phyloP scores from a whole-genome alignment of 2,329 filamentous ascomycete genomes.

The Exophiala spinifera region DNA sequence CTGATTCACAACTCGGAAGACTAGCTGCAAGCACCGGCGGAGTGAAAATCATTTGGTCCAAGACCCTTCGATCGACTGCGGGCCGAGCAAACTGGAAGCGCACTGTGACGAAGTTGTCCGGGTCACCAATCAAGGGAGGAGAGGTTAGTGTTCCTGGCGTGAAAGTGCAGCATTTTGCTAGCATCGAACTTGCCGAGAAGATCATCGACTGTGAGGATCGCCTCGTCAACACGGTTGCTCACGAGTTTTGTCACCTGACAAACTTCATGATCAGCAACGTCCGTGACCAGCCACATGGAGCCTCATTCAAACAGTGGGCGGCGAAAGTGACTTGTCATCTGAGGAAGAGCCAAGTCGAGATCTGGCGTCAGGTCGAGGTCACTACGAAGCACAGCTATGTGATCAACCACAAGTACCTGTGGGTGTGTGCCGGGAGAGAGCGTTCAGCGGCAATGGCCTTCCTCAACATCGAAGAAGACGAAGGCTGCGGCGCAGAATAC shows the following conservation, averaged over 20 bases:
- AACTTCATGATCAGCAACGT: constrained; percentile 84
- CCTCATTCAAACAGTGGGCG: constrained; percentile 75
- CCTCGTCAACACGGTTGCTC: constrained; percentile 85
- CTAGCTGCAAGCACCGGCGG: constrained; percentile 55
- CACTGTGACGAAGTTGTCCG: constrained; percentile 47
- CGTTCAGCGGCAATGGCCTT: constrained; percentile 18
- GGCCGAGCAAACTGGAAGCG: constrained; percentile 68
- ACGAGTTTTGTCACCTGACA: constrained; percentile 92
- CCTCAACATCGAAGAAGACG: constrained; percentile 20
- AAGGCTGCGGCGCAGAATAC: constrained; percentile 65
- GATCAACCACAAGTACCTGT: constrained; percentile 90
- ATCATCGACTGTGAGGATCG: constrained; percentile 75
- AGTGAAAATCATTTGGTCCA: constrained; percentile 59
- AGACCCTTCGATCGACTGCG: constrained; percentile 61
- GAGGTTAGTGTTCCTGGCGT: constrained; percentile 17
- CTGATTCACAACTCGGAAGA: constrained; percentile 46
- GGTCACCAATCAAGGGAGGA: constrained; percentile 25
- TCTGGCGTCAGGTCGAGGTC: constrained; percentile 63
- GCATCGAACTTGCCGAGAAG: constrained; percentile 84
- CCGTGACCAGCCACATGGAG: constrained; percentile 74
- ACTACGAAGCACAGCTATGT: constrained; percentile 87
- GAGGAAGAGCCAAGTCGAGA: constrained; percentile 44
- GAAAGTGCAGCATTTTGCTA: constrained; percentile 59
- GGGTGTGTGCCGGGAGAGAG: constrained; percentile 59
- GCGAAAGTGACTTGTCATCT: constrained; percentile 38